Conservation (phyloP, 306 rosid genomes). For the Cucurbita maxima region DNA sequence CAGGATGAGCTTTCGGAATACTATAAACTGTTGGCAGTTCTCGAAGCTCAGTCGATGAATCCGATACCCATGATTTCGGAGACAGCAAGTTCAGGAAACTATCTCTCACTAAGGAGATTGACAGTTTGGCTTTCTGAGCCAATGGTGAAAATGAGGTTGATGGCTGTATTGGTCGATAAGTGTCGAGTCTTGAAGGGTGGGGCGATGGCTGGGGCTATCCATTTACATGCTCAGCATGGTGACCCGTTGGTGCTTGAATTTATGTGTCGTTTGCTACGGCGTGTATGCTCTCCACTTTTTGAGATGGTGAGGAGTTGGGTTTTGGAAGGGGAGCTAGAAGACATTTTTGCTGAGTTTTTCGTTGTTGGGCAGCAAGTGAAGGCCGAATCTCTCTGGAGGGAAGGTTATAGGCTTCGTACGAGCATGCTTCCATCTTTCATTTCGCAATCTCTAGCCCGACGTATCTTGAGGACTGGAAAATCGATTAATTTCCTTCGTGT, state of each 20-base stretch:
- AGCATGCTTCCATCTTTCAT: conserved; percentile 94
- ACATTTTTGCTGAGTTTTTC: conserved; percentile 74
- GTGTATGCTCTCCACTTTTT: conserved; percentile 83
- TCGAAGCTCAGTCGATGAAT: conserved; percentile 71
- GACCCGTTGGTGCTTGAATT: conserved; percentile 86
- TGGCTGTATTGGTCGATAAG: conserved; percentile 90
- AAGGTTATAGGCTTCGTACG: conserved; percentile 72
- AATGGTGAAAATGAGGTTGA: conserved; percentile 75
- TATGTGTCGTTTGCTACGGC: conserved; percentile 55
- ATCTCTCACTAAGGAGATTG: conserved; percentile 73
- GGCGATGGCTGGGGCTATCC: conserved; percentile 84
- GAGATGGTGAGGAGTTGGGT: conserved; percentile 96
- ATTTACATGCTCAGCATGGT: conserved; percentile 87
- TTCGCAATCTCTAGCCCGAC: conserved; percentile 79
- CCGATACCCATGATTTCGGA: conserved; percentile 70
- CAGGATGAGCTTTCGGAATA: conserved; percentile 89
- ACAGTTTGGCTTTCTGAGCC: conserved; percentile 94
- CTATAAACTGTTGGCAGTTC: conserved; percentile 79
- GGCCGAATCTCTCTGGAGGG: conserved; percentile 96
- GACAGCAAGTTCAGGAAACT: conserved; percentile 41
- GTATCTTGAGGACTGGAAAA: conserved; percentile 88
- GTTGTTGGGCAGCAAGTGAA: conserved; percentile 84
- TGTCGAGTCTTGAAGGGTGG: conserved; percentile 81
- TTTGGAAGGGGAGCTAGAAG: conserved; percentile 89
- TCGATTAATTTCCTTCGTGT: conserved; percentile 90